Base-by-base conservation (phyloP, 257 asterid genomes). In the Datura wrightii region DNA sequence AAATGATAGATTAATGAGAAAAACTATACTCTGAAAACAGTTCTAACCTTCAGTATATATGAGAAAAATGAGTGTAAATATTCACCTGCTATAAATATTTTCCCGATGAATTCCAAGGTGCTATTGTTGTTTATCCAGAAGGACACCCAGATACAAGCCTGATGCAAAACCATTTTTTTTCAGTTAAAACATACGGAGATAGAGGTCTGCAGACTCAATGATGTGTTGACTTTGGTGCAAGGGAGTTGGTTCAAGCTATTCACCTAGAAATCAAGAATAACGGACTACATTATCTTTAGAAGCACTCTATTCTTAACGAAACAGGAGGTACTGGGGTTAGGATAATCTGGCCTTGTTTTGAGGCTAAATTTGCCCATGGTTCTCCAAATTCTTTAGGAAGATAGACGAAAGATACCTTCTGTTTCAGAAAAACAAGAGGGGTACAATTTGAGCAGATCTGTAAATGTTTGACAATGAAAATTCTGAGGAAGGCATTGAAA, bases 61-160 rank as follows among this genome's bases (percentile, higher is more conserved):
- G 18, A 72, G 54, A 24, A 76, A 66, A 83, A 89, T 50, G 76
- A 78, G 60, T 63, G 69, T 67, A 80, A 18, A 16, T 71, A 65
- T 70, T 79, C 84, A 92, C 98, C 98, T 88, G 99, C 98, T 72
- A 96, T 85, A 88, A 95, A 94, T 86, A 94, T 94, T 92, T 94
- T 92, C 53, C 98, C 98, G 8, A 90, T 79, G 85, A 92, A 87
- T 84, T 93, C 97, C 85, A 90, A 91, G 53, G 86, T 71, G 86
- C 89, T 84, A 87, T 87, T 94, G 86, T 94, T 95, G 88, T 94
- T 86, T 50, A 94, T 86, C 97, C 98, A 94, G 87, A 94, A 92
- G 91, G 90, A 93, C 48, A 86, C 88, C 98, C 98, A 95, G 80
- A 94, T 88, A 82, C 97, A 89, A 59, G 90, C 91, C 99, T 72